Base-by-base conservation (phyloP, 192 early-diverging fungal genomes). In the Coemansia sp. region DNA sequence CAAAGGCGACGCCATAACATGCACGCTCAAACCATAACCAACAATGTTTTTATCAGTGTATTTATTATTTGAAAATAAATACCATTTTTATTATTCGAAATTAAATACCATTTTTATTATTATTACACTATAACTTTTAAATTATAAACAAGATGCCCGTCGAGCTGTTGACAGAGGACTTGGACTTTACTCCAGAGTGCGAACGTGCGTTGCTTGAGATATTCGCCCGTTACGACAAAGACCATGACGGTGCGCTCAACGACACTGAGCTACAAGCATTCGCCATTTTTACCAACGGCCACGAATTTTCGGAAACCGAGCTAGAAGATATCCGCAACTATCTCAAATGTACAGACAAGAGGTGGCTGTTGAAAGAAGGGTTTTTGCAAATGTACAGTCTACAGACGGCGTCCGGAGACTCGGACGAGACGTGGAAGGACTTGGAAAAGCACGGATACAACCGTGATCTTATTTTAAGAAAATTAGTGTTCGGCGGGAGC, bases 341-440 rank as follows among this genome's bases (percentile, higher is more conserved):
- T 38, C 87, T 94, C 56, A 84, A 91, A 47, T 80, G 84, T 25
- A 86, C 84, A n/a, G 70, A 83, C 4, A 78, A 86, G 15, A 87
- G 88, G 7, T 27, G 32, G 2, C 63, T 95, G 56, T 86, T 88
- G 2, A 75, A 72, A 21, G 82, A 81, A 38, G 93, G 93, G 6
- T 95, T 93, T 60, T 51, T 91, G 45, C 89, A 95, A 70, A 86
- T 95, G 85, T 92, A 91, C 79, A 87, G 88, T 57, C 66, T 90
- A 52, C 88, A 88, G 66, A 88, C 86, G 3, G 69, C 79, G 17
- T 83, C 84, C 9, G 80, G 80, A 19, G 87, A 89, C 19, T 84
- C 85, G 15, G 85, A 87, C 39, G 89, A 90, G 75, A 92, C 91
- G 19, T 87, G 88, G 85, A 86, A 84, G 49, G 91, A 92, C 66